Base-by-base conservation (phyloP, 305 asterid species). In the Solanum aculeatissimum region DNA sequence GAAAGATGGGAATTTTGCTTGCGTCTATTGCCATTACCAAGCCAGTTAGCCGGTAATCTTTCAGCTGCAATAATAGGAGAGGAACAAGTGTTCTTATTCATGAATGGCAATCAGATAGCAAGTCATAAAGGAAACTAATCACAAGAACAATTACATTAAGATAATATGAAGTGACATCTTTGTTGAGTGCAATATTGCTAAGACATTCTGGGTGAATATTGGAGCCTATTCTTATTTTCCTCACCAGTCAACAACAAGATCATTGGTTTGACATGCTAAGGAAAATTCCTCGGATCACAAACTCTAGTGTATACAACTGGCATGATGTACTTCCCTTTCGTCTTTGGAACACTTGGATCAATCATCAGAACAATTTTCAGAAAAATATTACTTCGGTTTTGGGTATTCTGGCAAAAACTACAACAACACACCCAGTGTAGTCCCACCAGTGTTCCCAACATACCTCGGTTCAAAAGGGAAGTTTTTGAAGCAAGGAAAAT, bases 11-110 rank as follows among this genome's bases (percentile, higher is more conserved):
- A 58, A 93, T 83, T 86, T 91, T 93, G 83, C 91, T 87, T 18
- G 98, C 93, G 74, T 94, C 97, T 78, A 96, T 85, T 82, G 89
- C 95, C 98, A 95, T 96, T 86, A 92, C 97, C 85, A 96, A 89
- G 65, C 97, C 97, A 94, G 85, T 90, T 18, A 90, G 83, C 55
- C 83, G 89, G 86, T 94, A 89, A 86, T 96, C 91, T 85, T 90
- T 96, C 45, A 95, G 94, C 98, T 94, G 98, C 91, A 89, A 42
- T 4, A 9, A 3, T 23, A 71, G 57, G 47, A 49, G 57, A 47
- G 16, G 49, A n/a, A 3, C 21, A 25, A 27, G 63, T 49, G 45
- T 75, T 75, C n/a, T 16, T 12, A 49, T 75, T 27, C 45, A 49
- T 29, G 63, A 27, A 4, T 0, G 3, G 15, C 3, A 2, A 74